These are phyloP conservation scores for Eimeria tenella DNA, from an alignment of 169 alveolate species.

Conservation along the genomic window DNA sequence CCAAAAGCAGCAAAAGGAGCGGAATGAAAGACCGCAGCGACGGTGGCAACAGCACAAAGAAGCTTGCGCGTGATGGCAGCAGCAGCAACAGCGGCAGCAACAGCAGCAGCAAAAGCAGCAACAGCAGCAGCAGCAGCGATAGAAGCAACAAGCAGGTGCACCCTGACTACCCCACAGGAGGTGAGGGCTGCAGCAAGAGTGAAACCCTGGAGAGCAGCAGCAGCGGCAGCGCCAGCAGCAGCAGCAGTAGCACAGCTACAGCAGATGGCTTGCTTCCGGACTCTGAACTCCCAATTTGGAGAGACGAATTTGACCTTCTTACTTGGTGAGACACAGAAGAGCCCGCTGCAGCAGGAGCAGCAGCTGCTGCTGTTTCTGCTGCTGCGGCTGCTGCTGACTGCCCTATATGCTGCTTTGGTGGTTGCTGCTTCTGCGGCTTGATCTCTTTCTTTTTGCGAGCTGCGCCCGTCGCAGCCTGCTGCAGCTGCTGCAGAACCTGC, in stretches of 20 bases:
- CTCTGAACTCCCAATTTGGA: conserved; percentile 11
- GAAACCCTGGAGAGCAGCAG: not conserved
- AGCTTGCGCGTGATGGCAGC: too few species aligned
- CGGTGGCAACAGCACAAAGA: too few species aligned
- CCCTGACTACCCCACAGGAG: too few species aligned
- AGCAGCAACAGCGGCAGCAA: too few species aligned
- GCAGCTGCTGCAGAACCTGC: not conserved
- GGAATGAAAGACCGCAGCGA: too few species aligned
- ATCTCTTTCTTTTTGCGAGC: not conserved
- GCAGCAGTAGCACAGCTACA: not conserved
- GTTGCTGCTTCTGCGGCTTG: not conserved
- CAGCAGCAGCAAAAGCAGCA: too few species aligned
- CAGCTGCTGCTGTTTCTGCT: not conserved
- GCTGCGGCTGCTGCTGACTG: not conserved
- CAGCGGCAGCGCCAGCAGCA: conserved; percentile 10
- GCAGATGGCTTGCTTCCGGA: not conserved
- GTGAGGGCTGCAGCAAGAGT: too few species aligned
- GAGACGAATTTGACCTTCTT: conserved; percentile 47
- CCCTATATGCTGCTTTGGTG: not conserved
- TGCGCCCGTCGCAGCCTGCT: not conserved
- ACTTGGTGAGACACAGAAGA: conserved; percentile 25
- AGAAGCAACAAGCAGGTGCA: too few species aligned
- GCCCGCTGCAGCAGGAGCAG: conserved; percentile 16
- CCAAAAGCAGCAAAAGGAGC: too few species aligned
- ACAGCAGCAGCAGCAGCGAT: too few species aligned